Conservation (phyloP, 192 early-diverging fungal species). For the Coemansia sp. region DNA sequence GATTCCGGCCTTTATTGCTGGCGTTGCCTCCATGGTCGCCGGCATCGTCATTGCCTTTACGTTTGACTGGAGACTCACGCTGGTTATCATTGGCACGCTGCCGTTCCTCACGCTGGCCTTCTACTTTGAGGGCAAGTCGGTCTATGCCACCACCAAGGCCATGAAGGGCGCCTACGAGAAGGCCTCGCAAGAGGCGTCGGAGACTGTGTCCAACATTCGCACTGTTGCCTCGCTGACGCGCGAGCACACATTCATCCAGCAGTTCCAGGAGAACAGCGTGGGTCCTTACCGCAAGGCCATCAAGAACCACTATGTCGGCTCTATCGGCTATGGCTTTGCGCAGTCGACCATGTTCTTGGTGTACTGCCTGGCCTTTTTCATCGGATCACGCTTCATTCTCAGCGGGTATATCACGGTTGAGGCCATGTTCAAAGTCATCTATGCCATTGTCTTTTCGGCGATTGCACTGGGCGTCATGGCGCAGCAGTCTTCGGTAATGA, state of each 20-base stretch:
- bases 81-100: slow-evolving; percentile 66
- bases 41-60: slow-evolving; percentile 68
- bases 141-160: slow-evolving; percentile 55
- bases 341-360: slow-evolving; percentile 71
- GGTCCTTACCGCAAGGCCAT: slow-evolving; percentile 69
- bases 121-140: slow-evolving; percentile 30
- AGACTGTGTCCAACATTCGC: slow-evolving; percentile 81
- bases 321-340: slow-evolving; percentile 74
- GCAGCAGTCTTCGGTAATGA: slow-evolving; percentile 69
- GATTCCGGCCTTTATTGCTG: slow-evolving; percentile 30
- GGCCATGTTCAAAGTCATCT: slow-evolving; percentile 68
- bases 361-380: slow-evolving; percentile 72
- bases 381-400: slow-evolving; percentile 66
- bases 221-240: slow-evolving; percentile 81
- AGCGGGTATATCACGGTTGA: slow-evolving; percentile 46
- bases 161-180: slow-evolving; percentile 72
- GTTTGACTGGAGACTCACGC: slow-evolving; percentile 76
- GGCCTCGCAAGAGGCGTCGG: slow-evolving; percentile 78
- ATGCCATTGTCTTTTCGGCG: slow-evolving; percentile 73
- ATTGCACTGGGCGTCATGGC: slow-evolving; percentile 63
- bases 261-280: slow-evolving; percentile 61
- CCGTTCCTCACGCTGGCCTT: slow-evolving; percentile 58
- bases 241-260: slow-evolving; percentile 66
- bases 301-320: slow-evolving; percentile 61
- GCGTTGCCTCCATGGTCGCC: slow-evolving; percentile 23